These are phyloP conservation scores for Fusarium sterilihyphosum DNA, from an alignment of 2,329 filamentous ascomycete species.

Conservation along the genomic window DNA sequence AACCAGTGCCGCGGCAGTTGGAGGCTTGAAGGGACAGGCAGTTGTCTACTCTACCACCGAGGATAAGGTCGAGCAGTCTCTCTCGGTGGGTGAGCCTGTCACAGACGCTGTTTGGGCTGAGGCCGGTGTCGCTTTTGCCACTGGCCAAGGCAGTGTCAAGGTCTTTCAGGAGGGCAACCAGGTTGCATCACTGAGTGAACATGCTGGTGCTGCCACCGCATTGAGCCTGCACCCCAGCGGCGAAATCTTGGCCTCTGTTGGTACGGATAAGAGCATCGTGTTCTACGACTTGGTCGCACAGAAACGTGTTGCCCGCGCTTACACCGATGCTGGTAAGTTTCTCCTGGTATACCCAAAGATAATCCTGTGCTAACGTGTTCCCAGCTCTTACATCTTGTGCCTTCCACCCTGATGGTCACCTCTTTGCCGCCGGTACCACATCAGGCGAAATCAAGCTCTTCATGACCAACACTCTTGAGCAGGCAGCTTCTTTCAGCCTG, in stretches of 20 bases:
- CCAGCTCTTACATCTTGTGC: slow-evolving; percentile 78
- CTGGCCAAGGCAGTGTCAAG: slow-evolving; percentile 80
- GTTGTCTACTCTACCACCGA: slow-evolving; percentile 79
- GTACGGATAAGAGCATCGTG: slow-evolving; percentile 90
- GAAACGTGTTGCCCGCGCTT: slow-evolving; percentile 79
- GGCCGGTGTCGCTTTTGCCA: slow-evolving; percentile 76
- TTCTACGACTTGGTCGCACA: slow-evolving; percentile 81
- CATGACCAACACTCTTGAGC: slow-evolving; percentile 81
- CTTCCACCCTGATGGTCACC: slow-evolving; percentile 97
- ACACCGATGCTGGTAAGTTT: slow-evolving; percentile 79
- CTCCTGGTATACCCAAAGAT: background rate
- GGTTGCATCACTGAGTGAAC: slow-evolving; percentile 76
- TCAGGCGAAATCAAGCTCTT: slow-evolving; percentile 88
- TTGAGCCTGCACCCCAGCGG: slow-evolving; percentile 85
- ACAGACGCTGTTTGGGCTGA: slow-evolving; percentile 73
- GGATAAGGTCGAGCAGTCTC: slow-evolving; percentile 72
- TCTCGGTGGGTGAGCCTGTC: slow-evolving; percentile 74
- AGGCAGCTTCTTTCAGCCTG: slow-evolving; percentile 78
- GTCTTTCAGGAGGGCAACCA: slow-evolving; percentile 79
- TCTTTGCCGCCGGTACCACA: slow-evolving; percentile 85
- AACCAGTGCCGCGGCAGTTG: slow-evolving; percentile 76
- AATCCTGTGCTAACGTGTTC: slow-evolving; percentile 4
- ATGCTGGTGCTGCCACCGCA: slow-evolving; percentile 82
- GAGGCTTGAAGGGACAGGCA: slow-evolving; percentile 77
- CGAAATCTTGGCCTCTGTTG: slow-evolving; percentile 85